phyloP scores from a whole-genome alignment of 2,329 filamentous ascomycete species.

The Nothopassalora personata region DNA sequence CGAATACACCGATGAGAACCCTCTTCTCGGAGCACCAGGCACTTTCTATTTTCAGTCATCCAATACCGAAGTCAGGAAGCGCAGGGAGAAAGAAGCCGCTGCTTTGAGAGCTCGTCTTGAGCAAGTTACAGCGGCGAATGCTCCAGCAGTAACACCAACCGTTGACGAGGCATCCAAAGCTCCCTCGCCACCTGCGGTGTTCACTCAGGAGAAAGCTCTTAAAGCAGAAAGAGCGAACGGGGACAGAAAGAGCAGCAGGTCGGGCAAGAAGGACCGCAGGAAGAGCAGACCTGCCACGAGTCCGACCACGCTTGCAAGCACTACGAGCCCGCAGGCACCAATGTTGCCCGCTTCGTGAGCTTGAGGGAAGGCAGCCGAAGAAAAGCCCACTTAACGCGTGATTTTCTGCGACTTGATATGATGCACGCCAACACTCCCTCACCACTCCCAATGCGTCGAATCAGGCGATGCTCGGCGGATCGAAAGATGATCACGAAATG shows the following conservation, averaged over 20 bases:
- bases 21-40: constrained; percentile 58
- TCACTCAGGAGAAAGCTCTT: constrained; percentile 16
- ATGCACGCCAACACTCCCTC: no score
- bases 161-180: constrained; percentile 5
- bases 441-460: no score
- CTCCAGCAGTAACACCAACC: constrained; percentile 10
- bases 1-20: constrained; percentile 61
- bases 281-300: constrained; percentile 19
- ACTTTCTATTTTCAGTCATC: constrained; percentile 53
- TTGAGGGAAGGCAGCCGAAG: not conserved
- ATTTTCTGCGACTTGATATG: no score
- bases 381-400: not conserved
- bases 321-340: constrained; percentile 8
- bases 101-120: constrained; percentile 21
- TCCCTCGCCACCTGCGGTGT: constrained; percentile 13
- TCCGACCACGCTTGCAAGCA: constrained; percentile 18
- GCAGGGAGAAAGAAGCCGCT: constrained; percentile 34
- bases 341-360: constrained; percentile 7
- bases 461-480: no score
- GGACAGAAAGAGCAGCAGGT: constrained; percentile 13
- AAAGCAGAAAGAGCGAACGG: constrained; percentile 12
- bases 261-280: constrained; percentile 16
- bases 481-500: no score
- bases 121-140: constrained; percentile 13
- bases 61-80: constrained; percentile 39